Percentiles rank a stretch among this genome's conserved stretches.
Conservation (phyloP, 78 protist species). For the Dictyostelium intermedium region DNA sequence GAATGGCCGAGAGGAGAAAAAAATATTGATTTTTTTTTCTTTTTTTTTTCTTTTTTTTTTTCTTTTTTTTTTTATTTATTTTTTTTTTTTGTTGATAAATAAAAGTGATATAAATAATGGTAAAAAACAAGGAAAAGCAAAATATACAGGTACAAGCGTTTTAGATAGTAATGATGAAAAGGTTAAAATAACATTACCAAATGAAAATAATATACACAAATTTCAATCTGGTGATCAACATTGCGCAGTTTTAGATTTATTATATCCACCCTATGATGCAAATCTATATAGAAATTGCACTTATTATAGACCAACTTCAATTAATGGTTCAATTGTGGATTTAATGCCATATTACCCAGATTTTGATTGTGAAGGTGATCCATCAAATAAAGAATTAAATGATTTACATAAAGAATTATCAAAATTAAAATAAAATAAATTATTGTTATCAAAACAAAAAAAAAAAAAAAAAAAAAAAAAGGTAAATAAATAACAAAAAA, state of each 20-base stretch:
- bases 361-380: not conserved
- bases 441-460: not conserved
- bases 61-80: too few species aligned
- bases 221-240: conserved; percentile 1
- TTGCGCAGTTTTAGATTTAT: conserved; percentile 52
- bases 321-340: not conserved
- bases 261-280: conserved; percentile 51
- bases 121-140: not conserved
- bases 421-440: not conserved
- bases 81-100: not conserved
- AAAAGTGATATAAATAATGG: not conserved
- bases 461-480: not conserved
- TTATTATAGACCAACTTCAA: conserved; percentile 23
- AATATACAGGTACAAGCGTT: not conserved
- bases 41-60: too few species aligned
- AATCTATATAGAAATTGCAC: not conserved
- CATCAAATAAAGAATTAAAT: not conserved
- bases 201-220: conserved; percentile 1
- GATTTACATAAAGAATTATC: not conserved
- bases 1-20: too few species aligned
- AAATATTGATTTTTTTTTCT: too few species aligned
- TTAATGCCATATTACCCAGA: conserved; percentile 15
- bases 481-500: not conserved
- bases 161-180: not conserved
- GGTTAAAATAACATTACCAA: not conserved